Evolutionary conservation across 1,139 yeast genomes (phyloP), one percentile per base, ranked within the genome.

Genomic region (Kodamaea sp.): DNA sequence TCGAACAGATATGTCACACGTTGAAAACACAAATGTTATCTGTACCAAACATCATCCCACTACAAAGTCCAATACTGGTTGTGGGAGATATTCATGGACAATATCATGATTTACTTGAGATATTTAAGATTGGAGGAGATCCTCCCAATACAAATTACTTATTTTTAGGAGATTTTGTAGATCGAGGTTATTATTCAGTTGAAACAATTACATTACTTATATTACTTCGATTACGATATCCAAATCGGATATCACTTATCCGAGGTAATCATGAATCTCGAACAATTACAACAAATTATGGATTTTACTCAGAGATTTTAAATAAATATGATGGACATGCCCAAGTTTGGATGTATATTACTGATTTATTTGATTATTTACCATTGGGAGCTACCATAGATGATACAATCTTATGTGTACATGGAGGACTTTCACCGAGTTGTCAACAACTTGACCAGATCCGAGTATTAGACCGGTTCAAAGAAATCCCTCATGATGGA

Each of bases 1-100:
- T 58, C 12, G 74, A 68, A 42, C 71, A 63, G 40, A 50, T 70
- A 38, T 71, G 77, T 43, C 75, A 70, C 43, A 65, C 65, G 27
- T 57, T 71, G 29, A 71, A 71, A 47, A 55, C 67, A 0, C 68
- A 66, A 43, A 56, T 71, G 9, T 52, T 71, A 24, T 48, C 54
- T 2, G 70, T 62, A 2, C 75, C 76, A 45, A 94, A 94, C 57
- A 95, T 94, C 31, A 87, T 92, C 42, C 84, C 84, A 34, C 69
- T 94, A 7, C 71, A 71, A 33, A 79, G 95, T 1, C 98, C 98
- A 1, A 88, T 94, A 12, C 87, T 97, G 1, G 89, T 92, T n/a
- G 97, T 92, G 4, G 99, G 99, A 2, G 99, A 92, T 58, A 92
- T 94, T 36, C 99, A 92, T 54, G 98, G 98, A 4, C 99, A 92